Evolutionary conservation across 1,284 basidiomycete species (phyloP).

Genomic region (Retiboletus flavoniger): DNA sequence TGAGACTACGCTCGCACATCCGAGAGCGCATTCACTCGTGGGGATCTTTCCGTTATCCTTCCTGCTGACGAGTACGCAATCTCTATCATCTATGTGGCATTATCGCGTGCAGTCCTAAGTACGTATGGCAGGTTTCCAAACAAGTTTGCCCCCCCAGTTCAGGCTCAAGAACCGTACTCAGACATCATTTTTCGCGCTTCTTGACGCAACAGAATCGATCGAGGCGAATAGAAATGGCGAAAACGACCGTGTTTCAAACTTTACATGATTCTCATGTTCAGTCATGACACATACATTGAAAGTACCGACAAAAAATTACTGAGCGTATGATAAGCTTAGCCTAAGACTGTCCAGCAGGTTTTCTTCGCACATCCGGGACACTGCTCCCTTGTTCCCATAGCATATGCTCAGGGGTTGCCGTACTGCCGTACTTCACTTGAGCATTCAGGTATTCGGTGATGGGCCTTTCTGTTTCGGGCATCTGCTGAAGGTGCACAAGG

Average conservation of each 20-base stretch:
- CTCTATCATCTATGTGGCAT: constrained; percentile 1
- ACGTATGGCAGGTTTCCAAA: constrained; percentile 42
- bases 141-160: too few species aligned
- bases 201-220: too few species aligned
- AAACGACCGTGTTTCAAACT: too few species aligned
- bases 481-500: constrained; percentile 1
- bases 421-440: constrained; percentile 1
- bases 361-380: background rate
- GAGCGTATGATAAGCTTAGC: background rate
- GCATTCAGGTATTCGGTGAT: background rate
- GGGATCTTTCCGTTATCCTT: constrained; percentile 75
- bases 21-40: constrained; percentile 69
- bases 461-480: background rate
- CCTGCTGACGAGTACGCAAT: constrained; percentile 56
- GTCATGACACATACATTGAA: too few species aligned
- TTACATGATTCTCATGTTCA: too few species aligned
- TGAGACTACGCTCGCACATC: constrained; percentile 48
- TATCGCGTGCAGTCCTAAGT: constrained; percentile 12
- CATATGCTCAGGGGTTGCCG: constrained; percentile 3
- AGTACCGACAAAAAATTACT: too few species aligned
- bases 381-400: background rate
- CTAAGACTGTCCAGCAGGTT: background rate
- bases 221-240: too few species aligned
- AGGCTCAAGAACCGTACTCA: too few species aligned
- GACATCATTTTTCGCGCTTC: too few species aligned